Conservation (phyloP, 2,329 filamentous ascomycete species). For the Aureobasidium leucospermi region DNA sequence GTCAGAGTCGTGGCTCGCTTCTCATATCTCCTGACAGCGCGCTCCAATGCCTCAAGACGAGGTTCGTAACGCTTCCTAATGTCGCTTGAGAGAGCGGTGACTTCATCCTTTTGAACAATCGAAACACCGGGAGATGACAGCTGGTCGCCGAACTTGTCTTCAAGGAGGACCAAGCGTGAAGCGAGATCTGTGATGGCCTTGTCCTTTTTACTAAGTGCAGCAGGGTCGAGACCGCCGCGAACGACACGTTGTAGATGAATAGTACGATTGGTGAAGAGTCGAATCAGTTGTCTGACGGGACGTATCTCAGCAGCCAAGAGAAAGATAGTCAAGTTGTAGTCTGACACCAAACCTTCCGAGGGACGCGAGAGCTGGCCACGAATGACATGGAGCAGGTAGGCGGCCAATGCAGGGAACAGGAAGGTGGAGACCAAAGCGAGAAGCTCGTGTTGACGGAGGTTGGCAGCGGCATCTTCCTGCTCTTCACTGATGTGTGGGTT, state of each 20-base stretch:
- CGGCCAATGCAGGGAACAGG: slow-evolving; percentile 66
- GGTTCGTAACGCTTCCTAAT: slow-evolving; percentile 63
- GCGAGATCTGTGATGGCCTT: slow-evolving; percentile 20
- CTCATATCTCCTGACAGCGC: slow-evolving; percentile 84
- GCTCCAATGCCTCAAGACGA: slow-evolving; percentile 79
- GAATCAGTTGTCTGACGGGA: slow-evolving; percentile 73
- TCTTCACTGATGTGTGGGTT: slow-evolving; percentile 11
- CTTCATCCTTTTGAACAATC: slow-evolving; percentile 25
- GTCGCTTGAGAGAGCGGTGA: slow-evolving; percentile 36
- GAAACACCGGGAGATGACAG: neutral
- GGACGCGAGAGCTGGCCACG: slow-evolving; percentile 73
- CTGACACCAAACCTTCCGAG: slow-evolving; percentile 79
- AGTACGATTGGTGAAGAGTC: slow-evolving; percentile 70
- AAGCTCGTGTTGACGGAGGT: slow-evolving; percentile 69
- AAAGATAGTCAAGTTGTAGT: slow-evolving; percentile 90
- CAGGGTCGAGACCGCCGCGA: slow-evolving; percentile 21
- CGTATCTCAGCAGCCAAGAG: slow-evolving; percentile 78
- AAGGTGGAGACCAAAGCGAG: slow-evolving; percentile 73
- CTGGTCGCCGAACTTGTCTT: slow-evolving; percentile 21
- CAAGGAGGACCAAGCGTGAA: slow-evolving; percentile 25
- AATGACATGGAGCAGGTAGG: slow-evolving; percentile 75
- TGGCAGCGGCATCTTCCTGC: slow-evolving; percentile 39
- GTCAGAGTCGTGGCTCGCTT: slow-evolving; percentile 73
- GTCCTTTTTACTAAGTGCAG: neutral
- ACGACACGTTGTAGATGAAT: slow-evolving; percentile 74